Percentiles rank a stretch among this genome's conserved stretches.
Evolutionary conservation across 371 early-diverging fungal genomes (phyloP).

Genomic region (Mucor mucedo): DNA sequence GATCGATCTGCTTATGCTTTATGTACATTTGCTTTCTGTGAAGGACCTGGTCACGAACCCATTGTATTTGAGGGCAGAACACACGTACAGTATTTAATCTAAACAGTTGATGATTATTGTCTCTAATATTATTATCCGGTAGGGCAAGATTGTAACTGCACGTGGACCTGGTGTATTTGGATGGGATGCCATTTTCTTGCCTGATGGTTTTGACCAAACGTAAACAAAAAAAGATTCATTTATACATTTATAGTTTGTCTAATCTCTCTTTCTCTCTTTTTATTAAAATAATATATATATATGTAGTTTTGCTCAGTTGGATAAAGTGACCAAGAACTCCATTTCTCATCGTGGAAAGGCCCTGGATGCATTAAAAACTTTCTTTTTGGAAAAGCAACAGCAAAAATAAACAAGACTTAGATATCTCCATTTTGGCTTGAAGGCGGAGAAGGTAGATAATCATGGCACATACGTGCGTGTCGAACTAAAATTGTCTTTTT

Average conservation of each 20-base stretch:
- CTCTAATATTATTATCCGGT: background rate
- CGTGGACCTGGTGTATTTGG: constrained; percentile 89
- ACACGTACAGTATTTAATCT: constrained; percentile 45
- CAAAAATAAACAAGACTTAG: background rate
- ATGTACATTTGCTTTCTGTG: constrained; percentile 90
- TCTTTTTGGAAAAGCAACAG: background rate
- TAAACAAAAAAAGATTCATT: constrained; percentile 29
- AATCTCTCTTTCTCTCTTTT: background rate
- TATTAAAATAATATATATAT: background rate
- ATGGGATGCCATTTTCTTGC: constrained; percentile 96
- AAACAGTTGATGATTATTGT: background rate
- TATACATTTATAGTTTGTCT: constrained; percentile 11
- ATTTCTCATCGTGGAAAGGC: constrained; percentile 91
- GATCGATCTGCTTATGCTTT: constrained; percentile 87
- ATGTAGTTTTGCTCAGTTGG: constrained; percentile 90
- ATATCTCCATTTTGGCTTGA: constrained; percentile 10
- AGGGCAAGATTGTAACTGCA: constrained; percentile 90
- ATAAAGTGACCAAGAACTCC: constrained; percentile 78
- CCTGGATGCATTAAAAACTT: constrained; percentile 71
- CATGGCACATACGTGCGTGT: constrained; percentile 12
- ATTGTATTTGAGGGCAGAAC: constrained; percentile 90
- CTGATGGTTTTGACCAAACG: constrained; percentile 81
- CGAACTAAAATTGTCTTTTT: constrained; percentile 16
- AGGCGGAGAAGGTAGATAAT: constrained; percentile 10
- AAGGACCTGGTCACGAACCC: constrained; percentile 85